Conservation (phyloP, 2,329 filamentous ascomycete genomes). For the Didymella lethalis region DNA sequence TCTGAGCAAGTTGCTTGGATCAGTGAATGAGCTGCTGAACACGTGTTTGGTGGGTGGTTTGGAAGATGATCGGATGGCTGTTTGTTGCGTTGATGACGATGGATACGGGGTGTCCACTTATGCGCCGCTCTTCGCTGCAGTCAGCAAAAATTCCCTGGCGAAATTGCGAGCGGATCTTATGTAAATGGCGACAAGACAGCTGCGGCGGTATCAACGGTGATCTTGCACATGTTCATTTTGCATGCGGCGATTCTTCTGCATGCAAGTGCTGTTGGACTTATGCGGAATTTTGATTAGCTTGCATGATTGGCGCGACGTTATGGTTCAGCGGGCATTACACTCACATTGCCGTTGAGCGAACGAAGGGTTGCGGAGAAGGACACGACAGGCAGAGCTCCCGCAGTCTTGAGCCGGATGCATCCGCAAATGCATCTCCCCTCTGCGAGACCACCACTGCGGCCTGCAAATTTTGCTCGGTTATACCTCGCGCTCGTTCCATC, state of each 20-base stretch:
- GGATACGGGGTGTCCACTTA: background rate
- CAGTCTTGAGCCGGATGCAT: constrained; percentile 8
- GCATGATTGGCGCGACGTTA: constrained; percentile 6
- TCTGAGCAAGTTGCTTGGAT: background rate
- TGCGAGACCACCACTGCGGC: background rate
- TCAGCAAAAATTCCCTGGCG: constrained; percentile 6
- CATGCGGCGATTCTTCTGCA: background rate
- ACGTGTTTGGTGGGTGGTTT: constrained; percentile 2
- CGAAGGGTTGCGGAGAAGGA: background rate
- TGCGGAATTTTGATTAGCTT: constrained; percentile 4
- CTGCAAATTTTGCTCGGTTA: background rate
- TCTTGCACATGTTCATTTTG: background rate
- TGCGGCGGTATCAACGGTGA: background rate
- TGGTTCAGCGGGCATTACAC: background rate
- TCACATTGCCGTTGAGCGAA: constrained; percentile 2
- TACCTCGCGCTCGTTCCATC: background rate
- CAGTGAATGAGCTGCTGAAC: background rate
- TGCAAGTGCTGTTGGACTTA: background rate
- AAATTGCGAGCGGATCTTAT: constrained; percentile 9
- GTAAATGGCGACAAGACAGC: constrained; percentile 7
- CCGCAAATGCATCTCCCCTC: constrained; percentile 7
- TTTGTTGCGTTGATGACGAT: background rate
- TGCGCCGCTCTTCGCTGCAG: constrained; percentile 8
- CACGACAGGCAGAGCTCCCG: background rate
- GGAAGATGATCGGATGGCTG: constrained; percentile 7